Base-by-base conservation (phyloP, 495 filamentous ascomycete genomes). In the Podospora fimiseda region DNA sequence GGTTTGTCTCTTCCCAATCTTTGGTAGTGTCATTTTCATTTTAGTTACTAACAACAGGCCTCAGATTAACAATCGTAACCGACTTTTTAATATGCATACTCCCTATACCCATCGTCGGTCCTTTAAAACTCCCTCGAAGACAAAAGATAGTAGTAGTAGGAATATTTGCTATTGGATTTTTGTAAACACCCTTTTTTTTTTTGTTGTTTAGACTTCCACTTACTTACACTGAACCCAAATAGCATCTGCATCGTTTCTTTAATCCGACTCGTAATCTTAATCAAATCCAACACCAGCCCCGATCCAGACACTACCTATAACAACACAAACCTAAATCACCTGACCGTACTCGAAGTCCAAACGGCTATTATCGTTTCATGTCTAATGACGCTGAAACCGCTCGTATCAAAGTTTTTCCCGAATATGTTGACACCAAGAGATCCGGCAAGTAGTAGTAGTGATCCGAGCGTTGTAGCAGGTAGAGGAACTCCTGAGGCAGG, bases 61-160 rank as follows among this genome's bases (percentile, higher is more conserved):
- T 22, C 40, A 65, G 63, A 9, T 58, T 76, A 18, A 70, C 74
- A 37, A 74, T 80, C n/a, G 43, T 65, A 3, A 76, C 73, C 39
- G 79, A 82, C 63, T 38, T 77, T 2, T 23, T 77, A 7, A 69
- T 74, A 14, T 67, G 73, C 46, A 4, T 67, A 37, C 49, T 75
- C 0, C 74, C 73, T 0, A 57, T 75, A 9, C 67, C 66, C 0
- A 54, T 70, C 13, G 64, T 75, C 18, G 47, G 57, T 5, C 57
- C 55, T 0, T 49, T 76, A n/a, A 65, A 59, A 4, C 63, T 73
- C 18, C 65, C 66, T 1, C 45, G 55, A 1, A 53, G 56, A 41
- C 68, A 74, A 42, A 75, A 74, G 50, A 15, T 69, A 3, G 63
- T 63, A 14, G 43, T 76, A 2, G 50, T 55, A 16, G 46, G 56